Percentiles rank a stretch among this genome's conserved stretches.
phyloP scores from a whole-genome alignment of 805 yeast species.

The Kazachstania psychrophila region DNA sequence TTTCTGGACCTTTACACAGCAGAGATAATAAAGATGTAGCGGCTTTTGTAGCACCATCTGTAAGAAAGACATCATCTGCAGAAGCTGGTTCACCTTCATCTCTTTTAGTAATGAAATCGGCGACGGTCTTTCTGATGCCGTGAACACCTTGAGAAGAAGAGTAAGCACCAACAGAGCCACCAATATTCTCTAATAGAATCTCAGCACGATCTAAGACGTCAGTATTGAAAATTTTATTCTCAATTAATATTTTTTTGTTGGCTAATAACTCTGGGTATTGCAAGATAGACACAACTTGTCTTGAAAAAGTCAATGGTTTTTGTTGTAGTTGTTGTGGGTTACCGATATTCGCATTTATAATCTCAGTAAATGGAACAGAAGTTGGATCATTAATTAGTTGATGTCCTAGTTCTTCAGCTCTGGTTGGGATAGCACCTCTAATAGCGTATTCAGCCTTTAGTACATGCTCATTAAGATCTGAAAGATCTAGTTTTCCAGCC shows the following conservation, averaged over 20 bases:
- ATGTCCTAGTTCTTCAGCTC: constrained; percentile 73
- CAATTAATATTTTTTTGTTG: constrained; percentile 9
- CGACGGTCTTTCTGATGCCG: constrained; percentile 63
- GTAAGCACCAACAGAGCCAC: constrained; percentile 87
- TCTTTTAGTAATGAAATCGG: constrained; percentile 65
- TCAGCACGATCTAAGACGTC: constrained; percentile 74
- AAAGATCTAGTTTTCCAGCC: constrained; percentile 31
- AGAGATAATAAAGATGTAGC: constrained; percentile 71
- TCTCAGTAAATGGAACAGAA: constrained; percentile 64
- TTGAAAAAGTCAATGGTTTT: constrained; percentile 83
- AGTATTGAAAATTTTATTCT: constrained; percentile 33
- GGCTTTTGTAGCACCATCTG: constrained; percentile 93
- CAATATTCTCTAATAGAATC: constrained; percentile 44
- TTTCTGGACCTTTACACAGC: constrained; percentile 51
- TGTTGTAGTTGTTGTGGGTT: constrained; percentile 97
- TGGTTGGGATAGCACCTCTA: constrained; percentile 84
- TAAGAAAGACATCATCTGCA: constrained; percentile 67
- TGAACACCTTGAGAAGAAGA: constrained; percentile 86
- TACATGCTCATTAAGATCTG: constrained; percentile 61
- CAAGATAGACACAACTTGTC: constrained; percentile 77
- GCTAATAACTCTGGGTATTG: constrained; percentile 71
- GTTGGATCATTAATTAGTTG: constrained; percentile 45
- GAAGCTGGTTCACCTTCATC: constrained; percentile 68
- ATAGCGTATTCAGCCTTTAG: constrained; percentile 91
- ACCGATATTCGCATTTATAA: constrained; percentile 88